These are phyloP conservation scores for Mortierella hygrophila DNA, from an alignment of 192 early-diverging fungal species.

Conservation along the genomic window DNA sequence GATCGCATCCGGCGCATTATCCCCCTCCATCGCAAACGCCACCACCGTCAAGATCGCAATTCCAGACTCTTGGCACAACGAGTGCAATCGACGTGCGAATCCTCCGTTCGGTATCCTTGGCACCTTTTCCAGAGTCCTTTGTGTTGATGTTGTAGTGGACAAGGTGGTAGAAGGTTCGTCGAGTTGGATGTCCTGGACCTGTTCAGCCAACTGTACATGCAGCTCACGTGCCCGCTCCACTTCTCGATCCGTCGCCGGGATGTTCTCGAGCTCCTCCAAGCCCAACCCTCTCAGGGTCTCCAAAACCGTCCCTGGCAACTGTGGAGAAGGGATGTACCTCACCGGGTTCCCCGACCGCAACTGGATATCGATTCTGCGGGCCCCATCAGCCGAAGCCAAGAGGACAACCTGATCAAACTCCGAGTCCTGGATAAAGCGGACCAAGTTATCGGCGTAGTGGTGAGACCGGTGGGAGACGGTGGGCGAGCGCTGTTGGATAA, in stretches of 20 bases:
- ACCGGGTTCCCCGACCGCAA: slow-evolving; percentile 68
- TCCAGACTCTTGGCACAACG: slow-evolving; percentile 52
- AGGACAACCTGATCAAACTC: slow-evolving; percentile 70
- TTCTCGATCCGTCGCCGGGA: slow-evolving; percentile 45
- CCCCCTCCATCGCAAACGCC: slow-evolving; percentile 79
- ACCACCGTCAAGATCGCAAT: slow-evolving; percentile 63
- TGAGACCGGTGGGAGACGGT: slow-evolving; percentile 64
- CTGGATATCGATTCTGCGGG: slow-evolving; percentile 70
- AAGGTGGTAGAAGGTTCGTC: slow-evolving; percentile 6
- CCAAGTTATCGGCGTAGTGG: slow-evolving; percentile 63
- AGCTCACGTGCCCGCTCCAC: not conserved
- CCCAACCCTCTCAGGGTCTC: slow-evolving; percentile 35
- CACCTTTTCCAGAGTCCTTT: slow-evolving; percentile 28
- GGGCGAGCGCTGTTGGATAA: slow-evolving; percentile 80
- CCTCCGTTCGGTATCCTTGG: slow-evolving; percentile 71
- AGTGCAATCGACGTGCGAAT: slow-evolving; percentile 66
- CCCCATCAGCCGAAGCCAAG: slow-evolving; percentile 77
- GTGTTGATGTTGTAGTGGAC: not conserved
- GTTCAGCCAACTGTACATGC: slow-evolving; percentile 13
- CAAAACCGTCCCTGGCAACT: slow-evolving; percentile 19
- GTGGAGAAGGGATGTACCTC: slow-evolving; percentile 51
- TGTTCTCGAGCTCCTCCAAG: slow-evolving; percentile 45
- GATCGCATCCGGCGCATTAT: slow-evolving; percentile 79
- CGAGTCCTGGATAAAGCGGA: slow-evolving; percentile 65
- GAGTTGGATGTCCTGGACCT: slow-evolving; percentile 21